These are phyloP conservation scores for Epipyxis sp. DNA, from an alignment of 108 stramenopile genomes.

Conservation along the genomic window DNA sequence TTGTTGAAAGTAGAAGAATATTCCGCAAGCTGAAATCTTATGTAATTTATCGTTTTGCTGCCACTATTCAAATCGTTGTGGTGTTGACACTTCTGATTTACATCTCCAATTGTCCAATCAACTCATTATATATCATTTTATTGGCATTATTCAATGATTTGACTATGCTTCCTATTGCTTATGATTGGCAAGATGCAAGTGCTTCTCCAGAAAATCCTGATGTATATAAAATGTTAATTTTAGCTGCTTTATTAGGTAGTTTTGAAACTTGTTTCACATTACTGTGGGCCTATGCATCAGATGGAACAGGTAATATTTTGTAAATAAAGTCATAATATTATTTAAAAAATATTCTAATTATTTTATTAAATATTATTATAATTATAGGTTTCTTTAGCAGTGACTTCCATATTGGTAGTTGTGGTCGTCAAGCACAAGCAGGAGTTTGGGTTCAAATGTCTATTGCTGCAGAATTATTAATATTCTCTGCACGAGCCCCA, in stretches of 20 bases:
- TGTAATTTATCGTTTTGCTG: constrained; percentile 68
- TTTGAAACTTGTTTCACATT: constrained; percentile 9
- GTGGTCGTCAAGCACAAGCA: neutral
- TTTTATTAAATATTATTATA: too few species aligned
- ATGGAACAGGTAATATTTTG: too few species aligned
- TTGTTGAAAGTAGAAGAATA: constrained; percentile 32
- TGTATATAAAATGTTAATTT: neutral
- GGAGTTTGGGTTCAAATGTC: constrained; percentile 22
- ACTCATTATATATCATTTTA: constrained; percentile 70
- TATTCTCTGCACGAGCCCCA: constrained; percentile 21
- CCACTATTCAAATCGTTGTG: constrained; percentile 36
- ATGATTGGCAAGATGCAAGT: constrained; percentile 57
- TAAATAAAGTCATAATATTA: too few species aligned
- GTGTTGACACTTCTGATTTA: constrained; percentile 32
- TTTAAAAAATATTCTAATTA: too few species aligned
- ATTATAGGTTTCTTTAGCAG: constrained; percentile 10
- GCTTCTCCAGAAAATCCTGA: neutral
- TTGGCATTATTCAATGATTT: constrained; percentile 80
- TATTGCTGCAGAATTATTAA: constrained; percentile 13
- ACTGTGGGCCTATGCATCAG: neutral
- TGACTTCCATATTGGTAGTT: constrained; percentile 2
- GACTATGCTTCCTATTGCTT: constrained; percentile 72
- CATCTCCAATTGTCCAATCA: constrained; percentile 49
- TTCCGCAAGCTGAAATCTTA: constrained; percentile 52
- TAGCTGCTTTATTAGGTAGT: neutral